phyloP scores from a whole-genome alignment of 148 eudicot genomes.

The Tetragonia tetragonoides region DNA sequence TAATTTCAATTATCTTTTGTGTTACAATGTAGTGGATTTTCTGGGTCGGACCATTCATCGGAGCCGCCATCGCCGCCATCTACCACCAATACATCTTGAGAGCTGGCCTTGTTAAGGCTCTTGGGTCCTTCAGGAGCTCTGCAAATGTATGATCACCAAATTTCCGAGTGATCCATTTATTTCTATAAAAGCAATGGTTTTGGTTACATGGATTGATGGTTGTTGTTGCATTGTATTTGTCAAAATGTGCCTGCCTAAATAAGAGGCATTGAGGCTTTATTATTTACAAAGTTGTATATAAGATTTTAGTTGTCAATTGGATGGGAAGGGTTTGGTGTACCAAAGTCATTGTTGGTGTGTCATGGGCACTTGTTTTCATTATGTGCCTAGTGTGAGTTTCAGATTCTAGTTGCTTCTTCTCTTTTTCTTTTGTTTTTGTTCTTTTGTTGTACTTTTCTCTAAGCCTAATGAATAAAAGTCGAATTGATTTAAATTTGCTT shows the following conservation, averaged over 20 bases:
- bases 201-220: not conserved
- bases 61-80: constrained; percentile 53
- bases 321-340: constrained; percentile 16
- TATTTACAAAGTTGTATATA: constrained; percentile 24
- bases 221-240: not conserved
- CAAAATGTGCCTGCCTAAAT: constrained; percentile 9
- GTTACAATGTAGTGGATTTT: constrained; percentile 44
- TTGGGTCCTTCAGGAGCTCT: constrained; percentile 47
- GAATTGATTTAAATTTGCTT: not conserved
- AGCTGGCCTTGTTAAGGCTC: constrained; percentile 40
- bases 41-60: constrained; percentile 59
- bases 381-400: constrained; percentile 18
- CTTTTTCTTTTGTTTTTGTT: not conserved
- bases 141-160: constrained; percentile 17
- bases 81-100: constrained; percentile 48
- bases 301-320: not conserved
- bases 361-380: constrained; percentile 16
- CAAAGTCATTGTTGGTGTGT: constrained; percentile 25
- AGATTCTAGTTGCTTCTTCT: not conserved
- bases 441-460: constrained; percentile 7
- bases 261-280: not conserved
- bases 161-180: not conserved
- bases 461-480: not conserved
- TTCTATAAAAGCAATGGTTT: no score
- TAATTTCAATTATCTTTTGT: not conserved